Conservation (phyloP, 2,329 filamentous ascomycete species). For the Clarireedia hainanense region DNA sequence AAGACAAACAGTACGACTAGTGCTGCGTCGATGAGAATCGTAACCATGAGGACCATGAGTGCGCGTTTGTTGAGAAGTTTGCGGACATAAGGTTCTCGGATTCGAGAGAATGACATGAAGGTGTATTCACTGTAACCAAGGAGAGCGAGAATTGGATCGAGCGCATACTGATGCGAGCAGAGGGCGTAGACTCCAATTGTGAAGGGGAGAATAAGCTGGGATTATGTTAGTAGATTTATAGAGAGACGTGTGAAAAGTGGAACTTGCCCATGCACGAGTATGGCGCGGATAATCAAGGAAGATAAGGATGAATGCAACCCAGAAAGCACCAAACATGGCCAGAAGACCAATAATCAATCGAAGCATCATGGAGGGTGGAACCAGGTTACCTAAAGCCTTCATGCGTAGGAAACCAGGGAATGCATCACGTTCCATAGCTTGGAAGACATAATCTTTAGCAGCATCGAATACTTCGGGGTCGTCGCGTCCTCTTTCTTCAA, state of each 20-base stretch:
- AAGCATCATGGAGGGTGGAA: conserved; percentile 81
- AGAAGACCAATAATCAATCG: conserved; percentile 79
- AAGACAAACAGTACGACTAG: conserved; percentile 87
- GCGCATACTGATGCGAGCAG: conserved; percentile 87
- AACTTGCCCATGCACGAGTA: conserved; percentile 76
- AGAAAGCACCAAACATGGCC: conserved; percentile 85
- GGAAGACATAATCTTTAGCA: conserved; percentile 98
- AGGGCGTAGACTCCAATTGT: conserved; percentile 84
- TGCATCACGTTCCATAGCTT: conserved; percentile 99
- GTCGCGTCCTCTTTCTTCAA: conserved; percentile 86
- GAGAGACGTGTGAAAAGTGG: background rate
- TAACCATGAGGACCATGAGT: conserved; percentile 69
- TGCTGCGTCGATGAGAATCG: conserved; percentile 69
- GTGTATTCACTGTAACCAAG: conserved; percentile 94
- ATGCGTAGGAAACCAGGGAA: conserved; percentile 92
- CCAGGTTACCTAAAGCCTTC: conserved; percentile 92
- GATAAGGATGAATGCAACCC: conserved; percentile 88
- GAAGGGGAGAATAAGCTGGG: conserved; percentile 76
- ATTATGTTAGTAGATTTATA: conserved; percentile 26
- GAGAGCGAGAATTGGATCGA: conserved; percentile 85
- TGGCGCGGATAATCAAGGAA: conserved; percentile 71
- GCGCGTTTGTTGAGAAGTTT: conserved; percentile 78
- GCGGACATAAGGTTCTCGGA: conserved; percentile 86
- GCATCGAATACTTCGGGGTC: conserved; percentile 96
- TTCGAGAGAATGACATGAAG: conserved; percentile 80